phyloP scores from a whole-genome alignment of 768 basidiomycete genomes.

The Trametes villosa region DNA sequence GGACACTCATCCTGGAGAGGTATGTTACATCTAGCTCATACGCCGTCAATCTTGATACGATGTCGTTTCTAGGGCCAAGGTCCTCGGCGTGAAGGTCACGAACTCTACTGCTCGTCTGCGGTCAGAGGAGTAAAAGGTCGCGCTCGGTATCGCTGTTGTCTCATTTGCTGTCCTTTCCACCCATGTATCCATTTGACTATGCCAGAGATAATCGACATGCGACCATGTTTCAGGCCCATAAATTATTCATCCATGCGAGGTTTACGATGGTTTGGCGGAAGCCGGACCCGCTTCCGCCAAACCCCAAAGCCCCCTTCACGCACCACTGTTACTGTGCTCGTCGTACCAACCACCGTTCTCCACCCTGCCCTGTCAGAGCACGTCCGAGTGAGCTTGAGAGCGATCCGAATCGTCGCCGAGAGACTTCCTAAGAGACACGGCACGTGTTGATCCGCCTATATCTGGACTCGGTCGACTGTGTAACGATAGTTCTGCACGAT shows the following conservation, averaged over 20 bases:
- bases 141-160: conserved; percentile 24
- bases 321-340: too few relatives aligned
- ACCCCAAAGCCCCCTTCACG: too few relatives aligned
- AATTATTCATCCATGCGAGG: background rate
- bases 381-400: too few relatives aligned
- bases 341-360: too few relatives aligned
- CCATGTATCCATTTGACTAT: conserved; percentile 58
- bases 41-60: background rate
- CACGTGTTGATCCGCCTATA: too few relatives aligned
- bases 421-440: too few relatives aligned
- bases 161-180: conserved; percentile 43
- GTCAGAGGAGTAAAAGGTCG: conserved; percentile 80
- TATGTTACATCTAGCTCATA: conserved; percentile 34
- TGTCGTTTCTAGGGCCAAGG: conserved; percentile 65
- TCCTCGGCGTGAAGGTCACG: conserved; percentile 89
- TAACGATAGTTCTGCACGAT: too few relatives aligned
- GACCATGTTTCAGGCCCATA: conserved; percentile 47
- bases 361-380: too few relatives aligned
- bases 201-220: conserved; percentile 53
- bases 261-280: too few relatives aligned
- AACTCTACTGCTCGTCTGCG: conserved; percentile 92
- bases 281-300: too few relatives aligned
- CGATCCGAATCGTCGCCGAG: too few relatives aligned
- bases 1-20: conserved; percentile 88
- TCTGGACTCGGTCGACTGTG: too few relatives aligned